Base-by-base conservation (phyloP, 2,329 filamentous ascomycete species). In the Rhynchosporium secalis region DNA sequence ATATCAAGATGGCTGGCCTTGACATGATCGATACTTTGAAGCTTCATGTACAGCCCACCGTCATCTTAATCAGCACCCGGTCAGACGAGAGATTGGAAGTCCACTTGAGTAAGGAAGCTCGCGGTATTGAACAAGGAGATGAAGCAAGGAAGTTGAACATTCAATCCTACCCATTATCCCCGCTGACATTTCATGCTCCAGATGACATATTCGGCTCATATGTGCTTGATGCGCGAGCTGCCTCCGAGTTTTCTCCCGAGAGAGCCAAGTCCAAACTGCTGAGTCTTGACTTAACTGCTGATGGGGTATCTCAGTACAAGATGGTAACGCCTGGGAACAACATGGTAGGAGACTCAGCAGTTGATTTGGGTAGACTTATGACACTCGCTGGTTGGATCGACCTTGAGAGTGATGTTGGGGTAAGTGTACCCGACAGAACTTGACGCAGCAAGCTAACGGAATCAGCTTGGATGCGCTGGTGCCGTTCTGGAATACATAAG, bases 401-500 rank as follows among this genome's bases (percentile, higher is more conserved):
- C 70, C 77, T 95, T 59, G 88, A 94, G 2, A 94, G 89, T 69
- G 79, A 76, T 5, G 73, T 90, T 12, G 91, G 92, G 2, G 88
- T 90, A 73, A 68, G 78, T 72, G 13, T 15, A 8, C 33, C 46
- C 46, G 20, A 36, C 9, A 26, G 12, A 15, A 38, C 45, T 26
- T 6, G 20, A 36, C 3, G 40, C 47, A n/a, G 26, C 40, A 28
- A n/a, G 58, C 61, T 66, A 54, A 68, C 56, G 8, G 51, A 38
- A 33, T 28, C 58, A 75, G 73, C 79, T 96, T 54, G 90, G 91
- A 3, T 98, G 95, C 75, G 90, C 89, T 31, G 92, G 93, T n/a
- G 93, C 93, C 31, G 78, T 98, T 2, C 77, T 98, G n/a, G 83
- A 84, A 4, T 91, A 96, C 67, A 75, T 97, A 29, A 86, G 91